These are phyloP conservation scores for Agarophyton chilense DNA, from an alignment of 23 red algal genomes.

Conservation along the genomic window DNA sequence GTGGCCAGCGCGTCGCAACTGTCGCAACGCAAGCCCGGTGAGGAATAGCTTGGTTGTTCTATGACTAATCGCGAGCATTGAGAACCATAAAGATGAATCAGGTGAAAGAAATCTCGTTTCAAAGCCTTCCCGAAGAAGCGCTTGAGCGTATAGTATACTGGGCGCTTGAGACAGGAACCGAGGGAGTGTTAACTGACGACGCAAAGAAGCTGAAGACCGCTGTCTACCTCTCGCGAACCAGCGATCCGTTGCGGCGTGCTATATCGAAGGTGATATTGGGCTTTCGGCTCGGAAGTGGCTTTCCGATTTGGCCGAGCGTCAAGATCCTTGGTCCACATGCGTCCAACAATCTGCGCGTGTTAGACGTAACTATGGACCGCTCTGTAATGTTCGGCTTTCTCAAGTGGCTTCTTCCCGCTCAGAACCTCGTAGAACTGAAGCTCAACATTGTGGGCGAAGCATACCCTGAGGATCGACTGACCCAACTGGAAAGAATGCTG, in stretches of 20 bases:
- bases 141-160: background rate
- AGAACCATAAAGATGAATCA: background rate
- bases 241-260: background rate
- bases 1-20: too few relatives aligned
- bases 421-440: background rate
- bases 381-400: constrained; percentile 46
- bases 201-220: background rate
- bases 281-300: background rate
- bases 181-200: background rate
- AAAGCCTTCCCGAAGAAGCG: background rate
- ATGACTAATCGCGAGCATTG: background rate
- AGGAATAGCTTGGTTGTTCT: too few relatives aligned
- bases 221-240: background rate
- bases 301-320: constrained; percentile 41
- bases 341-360: constrained; percentile 3
- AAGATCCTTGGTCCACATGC: constrained; percentile 26
- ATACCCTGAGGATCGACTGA: constrained; percentile 1
- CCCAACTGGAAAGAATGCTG: constrained; percentile 30
- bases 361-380: constrained; percentile 33
- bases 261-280: background rate
- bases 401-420: constrained; percentile 32
- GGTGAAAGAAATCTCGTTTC: background rate
- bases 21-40: too few relatives aligned
- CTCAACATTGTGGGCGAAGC: constrained; percentile 39
- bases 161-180: background rate